These are phyloP conservation scores for Kernera saxatilis DNA, from an alignment of 345 rosid genomes.

Conservation along the genomic window DNA sequence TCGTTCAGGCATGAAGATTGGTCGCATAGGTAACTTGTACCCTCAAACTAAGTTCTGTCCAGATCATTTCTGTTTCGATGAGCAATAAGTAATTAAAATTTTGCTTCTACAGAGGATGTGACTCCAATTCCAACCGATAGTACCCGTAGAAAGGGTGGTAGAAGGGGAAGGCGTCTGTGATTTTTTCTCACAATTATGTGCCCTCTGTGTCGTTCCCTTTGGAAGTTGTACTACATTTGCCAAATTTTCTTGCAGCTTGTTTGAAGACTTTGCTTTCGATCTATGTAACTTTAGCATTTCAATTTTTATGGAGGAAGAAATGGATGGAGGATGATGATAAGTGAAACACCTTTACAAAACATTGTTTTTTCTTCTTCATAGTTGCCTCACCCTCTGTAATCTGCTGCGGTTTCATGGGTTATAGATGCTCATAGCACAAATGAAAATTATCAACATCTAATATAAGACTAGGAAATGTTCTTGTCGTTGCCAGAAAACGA, in stretches of 20 bases:
- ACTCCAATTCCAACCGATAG: constrained; percentile 73
- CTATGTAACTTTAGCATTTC: background rate
- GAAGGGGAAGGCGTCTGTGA: constrained; percentile 74
- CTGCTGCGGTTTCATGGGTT: too few relatives aligned
- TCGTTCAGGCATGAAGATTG: constrained; percentile 82
- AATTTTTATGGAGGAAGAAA: background rate
- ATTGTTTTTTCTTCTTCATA: too few relatives aligned
- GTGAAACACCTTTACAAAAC: background rate
- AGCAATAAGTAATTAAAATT: background rate
- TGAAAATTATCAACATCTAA: too few relatives aligned
- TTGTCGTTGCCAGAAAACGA: too few relatives aligned
- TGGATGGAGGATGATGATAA: background rate
- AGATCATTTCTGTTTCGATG: background rate
- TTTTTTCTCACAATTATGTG: background rate
- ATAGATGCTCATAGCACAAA: too few relatives aligned
- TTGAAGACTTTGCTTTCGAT: background rate
- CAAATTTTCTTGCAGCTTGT: background rate
- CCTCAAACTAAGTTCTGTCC: too few relatives aligned
- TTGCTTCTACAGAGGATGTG: constrained; percentile 56
- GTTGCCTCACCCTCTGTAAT: too few relatives aligned
- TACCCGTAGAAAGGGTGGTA: constrained; percentile 77
- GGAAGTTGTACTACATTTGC: background rate
- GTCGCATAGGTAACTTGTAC: constrained; percentile 65
- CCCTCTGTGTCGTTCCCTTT: background rate
- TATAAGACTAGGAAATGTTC: too few relatives aligned